These are phyloP conservation scores for Pseudotsuga menziesii DNA, from an alignment of 75 land plant species.

Conservation along the genomic window DNA sequence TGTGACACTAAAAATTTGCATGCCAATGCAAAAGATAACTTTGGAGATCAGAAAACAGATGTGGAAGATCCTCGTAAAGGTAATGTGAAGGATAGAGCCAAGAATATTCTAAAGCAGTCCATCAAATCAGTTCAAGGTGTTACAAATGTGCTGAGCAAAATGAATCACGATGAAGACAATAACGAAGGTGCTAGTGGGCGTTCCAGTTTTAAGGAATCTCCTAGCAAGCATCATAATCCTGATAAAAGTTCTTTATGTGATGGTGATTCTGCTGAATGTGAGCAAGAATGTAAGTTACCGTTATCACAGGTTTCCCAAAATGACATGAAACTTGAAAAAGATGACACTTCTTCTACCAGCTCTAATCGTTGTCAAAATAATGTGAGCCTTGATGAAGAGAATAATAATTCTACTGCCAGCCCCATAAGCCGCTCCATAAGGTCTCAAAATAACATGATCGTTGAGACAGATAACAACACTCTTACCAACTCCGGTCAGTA, in stretches of 20 bases:
- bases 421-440: no score
- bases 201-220: neutral
- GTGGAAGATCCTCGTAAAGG: slow-evolving; percentile 16
- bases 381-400: no score
- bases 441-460: no score
- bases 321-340: neutral
- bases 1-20: neutral
- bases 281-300: slow-evolving; percentile 5
- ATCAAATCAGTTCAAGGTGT: slow-evolving; percentile 30
- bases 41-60: slow-evolving; percentile 6
- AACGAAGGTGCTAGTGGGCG: neutral
- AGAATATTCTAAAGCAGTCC: slow-evolving; percentile 36
- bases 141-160: slow-evolving; percentile 28
- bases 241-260: neutral
- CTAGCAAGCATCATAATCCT: neutral
- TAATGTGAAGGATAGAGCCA: slow-evolving; percentile 32
- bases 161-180: neutral
- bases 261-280: neutral
- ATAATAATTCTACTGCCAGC: no score
- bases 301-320: neutral
- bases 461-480: no score
- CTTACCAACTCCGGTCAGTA: no score
- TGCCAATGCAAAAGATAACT: slow-evolving; percentile 7
- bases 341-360: no score
- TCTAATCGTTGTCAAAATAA: no score